Percentiles rank a stretch among this genome's conserved stretches.
phyloP scores from a whole-genome alignment of 1,284 basidiomycete species.

The Macrocystidia cucumis region DNA sequence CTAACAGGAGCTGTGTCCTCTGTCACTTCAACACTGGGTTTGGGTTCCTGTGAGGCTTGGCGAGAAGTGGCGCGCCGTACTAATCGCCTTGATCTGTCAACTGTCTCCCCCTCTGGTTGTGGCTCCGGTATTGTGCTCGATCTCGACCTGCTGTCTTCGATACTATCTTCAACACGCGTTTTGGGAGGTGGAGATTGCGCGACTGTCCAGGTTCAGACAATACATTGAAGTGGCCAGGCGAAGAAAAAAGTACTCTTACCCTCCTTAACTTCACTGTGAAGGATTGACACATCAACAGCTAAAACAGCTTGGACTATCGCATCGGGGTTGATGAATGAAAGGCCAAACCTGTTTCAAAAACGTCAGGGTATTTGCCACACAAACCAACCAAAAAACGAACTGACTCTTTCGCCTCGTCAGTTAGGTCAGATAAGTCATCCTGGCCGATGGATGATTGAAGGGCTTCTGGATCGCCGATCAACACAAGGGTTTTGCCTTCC shows the following conservation, averaged over 20 bases:
- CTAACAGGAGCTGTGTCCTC: constrained; percentile 15
- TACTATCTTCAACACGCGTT: no score
- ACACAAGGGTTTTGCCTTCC: constrained; percentile 37
- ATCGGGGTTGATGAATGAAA: constrained; percentile 13
- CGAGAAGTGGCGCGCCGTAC: constrained; percentile 26
- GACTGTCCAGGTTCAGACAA: constrained; percentile 10
- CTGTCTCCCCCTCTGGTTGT: constrained; percentile 11
- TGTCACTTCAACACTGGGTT: constrained; percentile 7
- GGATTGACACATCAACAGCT: constrained; percentile 24
- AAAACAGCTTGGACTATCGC: constrained; percentile 36
- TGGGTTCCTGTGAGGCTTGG: constrained; percentile 23
- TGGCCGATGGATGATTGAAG: constrained; percentile 42
- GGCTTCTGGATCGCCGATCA: constrained; percentile 39
- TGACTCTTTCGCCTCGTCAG: constrained; percentile 43
- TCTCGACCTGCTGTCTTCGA: no score
- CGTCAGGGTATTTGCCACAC: no score
- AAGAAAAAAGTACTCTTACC: constrained; percentile 10
- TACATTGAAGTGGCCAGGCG: constrained; percentile 3
- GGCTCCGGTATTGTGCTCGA: no score
- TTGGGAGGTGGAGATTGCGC: constrained; percentile 26
- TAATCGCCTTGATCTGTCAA: constrained; percentile 18
- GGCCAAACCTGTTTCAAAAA: constrained; percentile 19
- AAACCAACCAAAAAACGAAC: constrained; percentile 11
- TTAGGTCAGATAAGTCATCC: constrained; percentile 43
- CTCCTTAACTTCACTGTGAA: constrained; percentile 13